A percentile compares a stretch with the other conserved stretches of the same genome.
Conservation (phyloP, 2,329 filamentous ascomycete species). For the Sarocladium oryzae region DNA sequence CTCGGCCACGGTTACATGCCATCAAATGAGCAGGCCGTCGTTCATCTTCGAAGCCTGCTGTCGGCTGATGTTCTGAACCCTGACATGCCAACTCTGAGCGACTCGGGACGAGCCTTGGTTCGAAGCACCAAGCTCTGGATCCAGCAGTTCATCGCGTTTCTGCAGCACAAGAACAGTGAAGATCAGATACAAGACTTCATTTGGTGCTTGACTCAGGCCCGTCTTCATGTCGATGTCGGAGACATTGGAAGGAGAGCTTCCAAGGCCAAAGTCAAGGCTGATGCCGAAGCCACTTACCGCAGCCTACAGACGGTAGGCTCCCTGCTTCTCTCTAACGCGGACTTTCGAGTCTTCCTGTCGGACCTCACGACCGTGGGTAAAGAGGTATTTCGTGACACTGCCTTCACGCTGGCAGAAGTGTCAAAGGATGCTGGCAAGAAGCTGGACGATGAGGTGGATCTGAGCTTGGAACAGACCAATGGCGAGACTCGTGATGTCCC, state of each 20-base stretch:
- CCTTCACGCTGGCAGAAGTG: constrained; percentile 68
- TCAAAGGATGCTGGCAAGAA: constrained; percentile 69
- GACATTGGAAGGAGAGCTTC: constrained; percentile 22
- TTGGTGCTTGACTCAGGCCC: constrained; percentile 75
- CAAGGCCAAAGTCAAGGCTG: constrained; percentile 25
- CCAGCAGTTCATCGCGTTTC: constrained; percentile 70
- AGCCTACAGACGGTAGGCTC: constrained; percentile 79
- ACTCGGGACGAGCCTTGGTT: constrained; percentile 67
- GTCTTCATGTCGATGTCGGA: constrained; percentile 37
- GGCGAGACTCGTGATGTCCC: constrained; percentile 29
- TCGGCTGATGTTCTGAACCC: constrained; percentile 74
- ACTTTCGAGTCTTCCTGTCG: constrained; percentile 79
- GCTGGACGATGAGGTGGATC: constrained; percentile 58
- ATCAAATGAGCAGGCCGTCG: constrained; percentile 75
- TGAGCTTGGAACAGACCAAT: constrained; percentile 34
- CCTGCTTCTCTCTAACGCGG: constrained; percentile 80
- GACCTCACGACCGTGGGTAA: constrained; percentile 74
- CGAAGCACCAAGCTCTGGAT: constrained; percentile 69
- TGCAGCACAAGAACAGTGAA: constrained; percentile 72
- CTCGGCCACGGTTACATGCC: constrained; percentile 84
- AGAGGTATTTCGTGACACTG: constrained; percentile 82
- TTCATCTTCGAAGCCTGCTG: constrained; percentile 73
- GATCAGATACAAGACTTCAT: constrained; percentile 91
- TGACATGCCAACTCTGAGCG: constrained; percentile 61
- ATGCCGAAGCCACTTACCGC: constrained; percentile 50